These are phyloP conservation scores for Hygrophorus russula DNA, from an alignment of 768 basidiomycete species.

Conservation along the genomic window DNA sequence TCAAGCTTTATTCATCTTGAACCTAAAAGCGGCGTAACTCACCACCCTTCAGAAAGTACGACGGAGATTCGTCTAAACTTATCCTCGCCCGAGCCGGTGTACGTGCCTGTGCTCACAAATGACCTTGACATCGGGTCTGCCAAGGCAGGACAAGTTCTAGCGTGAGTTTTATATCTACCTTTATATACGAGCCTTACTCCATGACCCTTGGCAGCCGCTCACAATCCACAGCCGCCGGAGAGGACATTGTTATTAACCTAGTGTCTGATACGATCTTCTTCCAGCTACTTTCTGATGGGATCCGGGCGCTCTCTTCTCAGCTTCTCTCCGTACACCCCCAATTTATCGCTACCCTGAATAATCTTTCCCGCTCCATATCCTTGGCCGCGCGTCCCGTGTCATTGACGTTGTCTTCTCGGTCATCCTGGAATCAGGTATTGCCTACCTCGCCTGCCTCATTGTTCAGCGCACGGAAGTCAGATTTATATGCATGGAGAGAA, in stretches of 20 bases:
- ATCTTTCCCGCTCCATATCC: slow-evolving; percentile 26
- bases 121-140: no score
- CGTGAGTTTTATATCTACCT: no score
- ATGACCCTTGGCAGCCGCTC: not conserved
- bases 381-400: slow-evolving; percentile 32
- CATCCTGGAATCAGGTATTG: slow-evolving; percentile 24
- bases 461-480: slow-evolving; percentile 28
- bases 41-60: no score
- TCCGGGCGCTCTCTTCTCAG: slow-evolving; percentile 42
- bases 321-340: slow-evolving; percentile 36
- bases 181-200: slow-evolving; percentile 4
- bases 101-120: no score
- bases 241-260: slow-evolving; percentile 68
- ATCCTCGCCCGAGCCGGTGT: no score
- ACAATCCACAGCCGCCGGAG: slow-evolving; percentile 1
- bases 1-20: no score
- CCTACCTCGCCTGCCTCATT: slow-evolving; percentile 13
- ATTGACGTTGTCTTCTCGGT: slow-evolving; percentile 28
- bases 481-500: slow-evolving; percentile 83
- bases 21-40: no score
- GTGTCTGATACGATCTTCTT: slow-evolving; percentile 77
- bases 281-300: slow-evolving; percentile 49
- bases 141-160: no score
- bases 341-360: slow-evolving; percentile 31
- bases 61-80: no score